Evolutionary conservation across 805 yeast genomes (phyloP).

Genomic region (Metschnikowia colocasiae): DNA sequence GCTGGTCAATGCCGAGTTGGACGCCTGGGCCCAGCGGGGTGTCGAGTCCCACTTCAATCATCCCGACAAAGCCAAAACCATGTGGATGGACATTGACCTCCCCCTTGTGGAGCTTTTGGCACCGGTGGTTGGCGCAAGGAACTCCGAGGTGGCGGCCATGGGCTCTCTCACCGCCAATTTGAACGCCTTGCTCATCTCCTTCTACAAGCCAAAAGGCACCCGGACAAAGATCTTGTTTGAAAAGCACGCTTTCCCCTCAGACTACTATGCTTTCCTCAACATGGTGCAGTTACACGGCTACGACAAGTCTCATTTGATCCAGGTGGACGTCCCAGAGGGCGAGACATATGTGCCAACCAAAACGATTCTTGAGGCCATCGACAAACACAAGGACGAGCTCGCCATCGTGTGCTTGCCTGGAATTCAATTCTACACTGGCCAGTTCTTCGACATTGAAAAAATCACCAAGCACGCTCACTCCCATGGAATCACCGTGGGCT

Average conservation of each 20-base stretch:
- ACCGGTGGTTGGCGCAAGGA: conserved; percentile 69
- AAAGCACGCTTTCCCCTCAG: conserved; percentile 88
- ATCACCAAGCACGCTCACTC: conserved; percentile 63
- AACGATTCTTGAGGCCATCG: conserved; percentile 56
- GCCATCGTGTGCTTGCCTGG: conserved; percentile 83
- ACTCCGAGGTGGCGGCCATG: conserved; percentile 82
- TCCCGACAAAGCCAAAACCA: conserved; percentile 49
- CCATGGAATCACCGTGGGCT: conserved; percentile 62
- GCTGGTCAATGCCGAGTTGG: conserved; percentile 62
- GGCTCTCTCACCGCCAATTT: conserved; percentile 81
- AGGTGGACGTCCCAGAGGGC: conserved; percentile 56
- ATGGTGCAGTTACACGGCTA: conserved; percentile 60
- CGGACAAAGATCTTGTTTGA: conserved; percentile 77
- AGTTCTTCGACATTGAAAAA: conserved; percentile 66
- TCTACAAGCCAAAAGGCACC: conserved; percentile 61
- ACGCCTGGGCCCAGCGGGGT: conserved; percentile 78
- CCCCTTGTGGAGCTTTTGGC: conserved; percentile 69
- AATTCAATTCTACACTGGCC: conserved; percentile 90
- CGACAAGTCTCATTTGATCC: conserved; percentile 54
- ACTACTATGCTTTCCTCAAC: conserved; percentile 78
- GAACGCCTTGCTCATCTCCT: conserved; percentile 68
- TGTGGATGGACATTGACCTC: conserved; percentile 84
- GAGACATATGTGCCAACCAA: conserved; percentile 57
- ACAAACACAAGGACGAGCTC: conserved; percentile 52
- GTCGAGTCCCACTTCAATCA: conserved; percentile 85